A percentile compares a stretch with the other conserved stretches of the same genome.
Evolutionary conservation across 495 filamentous ascomycete species (phyloP).

Genomic region (Penicillium egyptiacum): DNA sequence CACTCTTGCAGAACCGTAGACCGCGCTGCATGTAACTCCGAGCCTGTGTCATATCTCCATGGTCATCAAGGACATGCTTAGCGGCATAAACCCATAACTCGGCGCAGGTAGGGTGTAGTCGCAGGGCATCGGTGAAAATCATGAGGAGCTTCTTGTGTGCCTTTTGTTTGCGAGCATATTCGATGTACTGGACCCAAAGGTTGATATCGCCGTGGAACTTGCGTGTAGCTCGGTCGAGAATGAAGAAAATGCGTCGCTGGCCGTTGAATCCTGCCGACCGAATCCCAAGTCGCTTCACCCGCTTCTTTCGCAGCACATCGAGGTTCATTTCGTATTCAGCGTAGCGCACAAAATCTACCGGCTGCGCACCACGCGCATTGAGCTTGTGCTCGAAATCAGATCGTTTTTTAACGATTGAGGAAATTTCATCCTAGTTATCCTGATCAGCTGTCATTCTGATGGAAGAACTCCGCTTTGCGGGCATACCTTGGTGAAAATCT

Average conservation of each 20-base stretch:
- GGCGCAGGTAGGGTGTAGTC: slow-evolving; percentile 80
- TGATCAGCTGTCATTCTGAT: slow-evolving; percentile 13
- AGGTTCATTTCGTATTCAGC: slow-evolving; percentile 89
- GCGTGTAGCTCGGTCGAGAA: slow-evolving; percentile 82
- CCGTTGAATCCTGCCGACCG: slow-evolving; percentile 62
- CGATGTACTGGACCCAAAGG: slow-evolving; percentile 91
- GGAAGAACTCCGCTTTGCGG: not conserved
- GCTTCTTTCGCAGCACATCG: slow-evolving; percentile 75
- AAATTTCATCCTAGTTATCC: slow-evolving; percentile 72
- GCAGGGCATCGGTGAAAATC: slow-evolving; percentile 72
- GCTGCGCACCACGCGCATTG: slow-evolving; percentile 72
- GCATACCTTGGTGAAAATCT: slow-evolving; percentile 75
- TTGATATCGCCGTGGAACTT: slow-evolving; percentile 80
- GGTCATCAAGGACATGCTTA: slow-evolving; percentile 66
- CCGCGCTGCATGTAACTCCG: slow-evolving; percentile 87
- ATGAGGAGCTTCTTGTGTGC: slow-evolving; percentile 76
- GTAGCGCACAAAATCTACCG: slow-evolving; percentile 81
- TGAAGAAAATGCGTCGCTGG: slow-evolving; percentile 79
- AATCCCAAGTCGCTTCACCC: slow-evolving; percentile 75
- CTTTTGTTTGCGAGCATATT: slow-evolving; percentile 73
- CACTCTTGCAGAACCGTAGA: slow-evolving; percentile 77
- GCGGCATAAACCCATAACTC: slow-evolving; percentile 89
- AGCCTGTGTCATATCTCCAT: slow-evolving; percentile 81
- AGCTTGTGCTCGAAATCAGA: slow-evolving; percentile 92
- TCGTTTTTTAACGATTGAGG: slow-evolving; percentile 79